These are phyloP conservation scores for Dendrostoma leiphaemia DNA, from an alignment of 2,329 filamentous ascomycete species.

Conservation along the genomic window DNA sequence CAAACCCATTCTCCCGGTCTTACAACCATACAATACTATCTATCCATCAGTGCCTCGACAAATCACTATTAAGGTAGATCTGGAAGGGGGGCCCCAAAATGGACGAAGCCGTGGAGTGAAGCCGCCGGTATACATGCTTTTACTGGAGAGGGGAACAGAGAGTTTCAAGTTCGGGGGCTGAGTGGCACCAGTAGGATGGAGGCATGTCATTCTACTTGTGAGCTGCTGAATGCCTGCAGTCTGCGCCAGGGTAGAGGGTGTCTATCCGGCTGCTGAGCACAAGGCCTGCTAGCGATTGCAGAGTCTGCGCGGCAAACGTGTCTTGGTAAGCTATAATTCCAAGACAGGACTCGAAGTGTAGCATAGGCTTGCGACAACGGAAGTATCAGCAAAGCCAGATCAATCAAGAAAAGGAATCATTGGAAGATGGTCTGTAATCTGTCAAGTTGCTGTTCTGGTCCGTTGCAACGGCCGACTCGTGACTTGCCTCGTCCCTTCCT, in stretches of 20 bases:
- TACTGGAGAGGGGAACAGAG: no score
- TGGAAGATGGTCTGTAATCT: not conserved
- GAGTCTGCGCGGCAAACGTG: not conserved
- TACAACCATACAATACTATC: no score
- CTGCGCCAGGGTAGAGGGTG: not conserved
- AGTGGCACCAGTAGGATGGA: no score
- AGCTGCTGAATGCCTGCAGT: not conserved
- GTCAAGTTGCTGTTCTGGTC: not conserved
- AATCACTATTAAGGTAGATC: no score
- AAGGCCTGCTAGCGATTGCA: not conserved
- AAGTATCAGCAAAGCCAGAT: not conserved
- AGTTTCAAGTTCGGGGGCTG: no score
- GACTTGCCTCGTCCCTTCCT: not conserved
- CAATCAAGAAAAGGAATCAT: not conserved
- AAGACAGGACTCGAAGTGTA: not conserved
- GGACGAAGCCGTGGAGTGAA: no score
- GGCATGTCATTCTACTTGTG: not conserved
- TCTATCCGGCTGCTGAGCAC: not conserved
- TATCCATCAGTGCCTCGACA: no score
- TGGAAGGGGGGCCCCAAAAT: no score
- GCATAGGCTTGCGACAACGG: not conserved
- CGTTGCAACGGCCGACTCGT: no score
- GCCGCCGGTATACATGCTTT: no score
- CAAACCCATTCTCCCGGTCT: no score
- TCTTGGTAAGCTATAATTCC: not conserved